A percentile compares a stretch with the other conserved stretches of the same genome.
Conservation (phyloP, 106 monocot species). For the Dendrobium nobile region DNA sequence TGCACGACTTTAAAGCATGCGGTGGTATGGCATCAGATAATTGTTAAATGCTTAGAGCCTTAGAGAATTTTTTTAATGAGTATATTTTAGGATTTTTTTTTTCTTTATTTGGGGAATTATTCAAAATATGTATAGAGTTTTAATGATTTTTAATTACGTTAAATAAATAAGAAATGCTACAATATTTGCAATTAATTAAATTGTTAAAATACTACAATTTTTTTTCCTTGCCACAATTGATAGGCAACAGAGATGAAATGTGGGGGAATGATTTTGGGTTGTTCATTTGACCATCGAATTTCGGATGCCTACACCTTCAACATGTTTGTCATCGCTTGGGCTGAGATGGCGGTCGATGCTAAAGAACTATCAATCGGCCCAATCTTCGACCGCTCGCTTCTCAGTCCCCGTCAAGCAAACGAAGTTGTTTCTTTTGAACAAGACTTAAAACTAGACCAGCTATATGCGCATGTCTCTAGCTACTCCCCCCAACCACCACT, state of each 20-base stretch:
- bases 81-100: too few species aligned
- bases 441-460: slow-evolving; percentile 6
- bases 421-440: neutral
- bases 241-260: slow-evolving; percentile 58
- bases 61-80: too few species aligned
- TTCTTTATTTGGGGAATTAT: too few species aligned
- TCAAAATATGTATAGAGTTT: too few species aligned
- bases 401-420: slow-evolving; percentile 18
- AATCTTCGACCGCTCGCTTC: slow-evolving; percentile 25
- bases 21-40: too few species aligned
- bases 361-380: slow-evolving; percentile 15
- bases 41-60: too few species aligned
- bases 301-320: slow-evolving; percentile 51
- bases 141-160: too few species aligned
- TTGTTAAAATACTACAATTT: too few species aligned
- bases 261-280: slow-evolving; percentile 55
- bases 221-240: too few species aligned
- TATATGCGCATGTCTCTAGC: slow-evolving; percentile 26
- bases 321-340: slow-evolving; percentile 50
- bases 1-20: too few species aligned
- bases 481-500: neutral
- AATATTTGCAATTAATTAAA: too few species aligned
- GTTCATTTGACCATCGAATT: slow-evolving; percentile 64
- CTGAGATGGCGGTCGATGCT: slow-evolving; percentile 12
- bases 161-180: too few species aligned